These are phyloP conservation scores for Fusarium longipes DNA, from an alignment of 2,329 filamentous ascomycete species.

Conservation along the genomic window DNA sequence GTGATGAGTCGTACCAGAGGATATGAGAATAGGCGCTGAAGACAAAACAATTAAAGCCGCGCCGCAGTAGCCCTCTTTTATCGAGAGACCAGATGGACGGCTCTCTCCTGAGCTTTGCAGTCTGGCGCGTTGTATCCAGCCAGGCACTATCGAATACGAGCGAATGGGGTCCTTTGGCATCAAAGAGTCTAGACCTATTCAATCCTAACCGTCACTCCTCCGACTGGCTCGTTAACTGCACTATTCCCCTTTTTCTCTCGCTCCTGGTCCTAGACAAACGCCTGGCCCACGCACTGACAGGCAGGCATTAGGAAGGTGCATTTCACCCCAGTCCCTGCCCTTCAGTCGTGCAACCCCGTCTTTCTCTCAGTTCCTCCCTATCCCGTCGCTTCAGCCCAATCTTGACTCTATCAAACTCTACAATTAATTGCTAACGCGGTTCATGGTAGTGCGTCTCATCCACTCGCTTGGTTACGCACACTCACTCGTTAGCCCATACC, in stretches of 20 bases:
- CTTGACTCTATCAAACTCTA: conserved; percentile 31
- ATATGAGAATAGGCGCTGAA: conserved; percentile 11
- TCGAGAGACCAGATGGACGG: neutral
- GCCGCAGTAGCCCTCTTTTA: conserved; percentile 18
- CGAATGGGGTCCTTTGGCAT: conserved; percentile 20
- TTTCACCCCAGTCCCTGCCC: conserved; percentile 33
- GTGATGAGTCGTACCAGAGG: conserved; percentile 3
- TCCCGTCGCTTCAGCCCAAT: conserved; percentile 34
- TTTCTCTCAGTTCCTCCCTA: conserved; percentile 29
- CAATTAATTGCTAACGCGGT: conserved; percentile 35
- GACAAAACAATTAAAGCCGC: neutral
- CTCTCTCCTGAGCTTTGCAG: conserved; percentile 29
- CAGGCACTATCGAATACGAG: conserved; percentile 17
- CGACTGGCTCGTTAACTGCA: conserved; percentile 14
- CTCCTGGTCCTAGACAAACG: conserved; percentile 28
- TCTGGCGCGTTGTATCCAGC: neutral
- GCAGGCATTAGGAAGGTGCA: conserved; percentile 39
- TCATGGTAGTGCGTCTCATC: conserved; percentile 42
- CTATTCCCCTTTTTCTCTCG: conserved; percentile 34
- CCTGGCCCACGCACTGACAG: conserved; percentile 35
- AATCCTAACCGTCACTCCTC: conserved; percentile 15
- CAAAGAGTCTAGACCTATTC: conserved; percentile 29
- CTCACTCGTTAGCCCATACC: conserved; percentile 30
- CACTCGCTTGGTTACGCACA: conserved; percentile 42
- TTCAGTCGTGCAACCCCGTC: conserved; percentile 39